A percentile compares a stretch with the other conserved stretches of the same genome.
These are phyloP conservation scores for Chlamydomonas sphaeroides DNA, from an alignment of 139 green algal genomes.

Conservation along the genomic window DNA sequence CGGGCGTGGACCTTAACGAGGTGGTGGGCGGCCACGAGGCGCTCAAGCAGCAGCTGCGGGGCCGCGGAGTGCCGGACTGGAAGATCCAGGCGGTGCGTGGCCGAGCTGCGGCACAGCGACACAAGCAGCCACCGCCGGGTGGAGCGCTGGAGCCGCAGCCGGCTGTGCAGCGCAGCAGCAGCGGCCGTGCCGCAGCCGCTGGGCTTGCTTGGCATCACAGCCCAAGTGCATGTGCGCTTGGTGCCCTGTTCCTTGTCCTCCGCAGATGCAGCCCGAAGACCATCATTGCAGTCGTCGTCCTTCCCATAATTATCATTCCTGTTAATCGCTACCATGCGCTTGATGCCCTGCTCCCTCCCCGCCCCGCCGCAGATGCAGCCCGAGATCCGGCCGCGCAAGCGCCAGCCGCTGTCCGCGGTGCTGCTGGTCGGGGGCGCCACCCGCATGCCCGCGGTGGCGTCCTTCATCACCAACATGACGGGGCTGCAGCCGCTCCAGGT, in stretches of 20 bases:
- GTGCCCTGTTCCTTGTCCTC: no score
- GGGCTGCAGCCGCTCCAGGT: constrained; percentile 70
- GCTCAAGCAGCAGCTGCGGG: constrained; percentile 48
- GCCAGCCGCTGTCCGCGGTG: constrained; percentile 72
- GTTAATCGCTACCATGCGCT: not conserved
- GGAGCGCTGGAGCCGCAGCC: no score
- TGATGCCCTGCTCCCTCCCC: not conserved
- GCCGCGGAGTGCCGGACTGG: constrained; percentile 54
- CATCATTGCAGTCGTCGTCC: no score
- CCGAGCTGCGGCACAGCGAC: no score
- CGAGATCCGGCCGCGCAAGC: constrained; percentile 73
- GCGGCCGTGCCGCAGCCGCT: no score
- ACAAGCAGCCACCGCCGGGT: no score
- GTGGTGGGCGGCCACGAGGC: constrained; percentile 54
- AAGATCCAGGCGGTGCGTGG: constrained; percentile 63
- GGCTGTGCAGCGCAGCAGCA: no score
- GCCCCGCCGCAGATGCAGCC: constrained; percentile 44
- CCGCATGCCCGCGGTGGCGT: constrained; percentile 79
- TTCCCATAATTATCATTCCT: no score
- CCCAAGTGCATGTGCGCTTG: no score
- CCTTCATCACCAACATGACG: constrained; percentile 90
- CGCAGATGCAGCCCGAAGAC: no score
- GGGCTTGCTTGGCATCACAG: no score
- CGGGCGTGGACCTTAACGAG: constrained; percentile 78
- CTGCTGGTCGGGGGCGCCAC: constrained; percentile 91